A percentile compares a stretch with the other conserved stretches of the same genome.
phyloP scores from a whole-genome alignment of 192 early-diverging fungal species.

The Backusella macrospora region DNA sequence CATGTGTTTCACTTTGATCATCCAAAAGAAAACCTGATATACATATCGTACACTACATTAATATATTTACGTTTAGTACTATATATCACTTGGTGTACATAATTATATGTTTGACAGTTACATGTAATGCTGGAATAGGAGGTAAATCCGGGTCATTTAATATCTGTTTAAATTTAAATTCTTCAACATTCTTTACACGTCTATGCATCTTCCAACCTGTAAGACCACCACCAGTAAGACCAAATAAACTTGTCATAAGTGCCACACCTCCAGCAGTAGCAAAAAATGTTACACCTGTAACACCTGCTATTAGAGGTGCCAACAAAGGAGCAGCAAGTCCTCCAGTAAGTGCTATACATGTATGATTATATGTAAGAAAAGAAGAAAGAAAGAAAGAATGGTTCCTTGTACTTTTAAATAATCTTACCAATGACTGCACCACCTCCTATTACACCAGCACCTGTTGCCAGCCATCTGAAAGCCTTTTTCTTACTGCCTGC shows the following conservation, averaged over 20 bases:
- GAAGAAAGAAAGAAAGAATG: neutral
- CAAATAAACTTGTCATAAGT: slow-evolving; percentile 58
- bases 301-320: slow-evolving; percentile 46
- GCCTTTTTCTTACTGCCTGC: slow-evolving; percentile 50
- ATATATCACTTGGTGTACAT: neutral
- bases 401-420: no score
- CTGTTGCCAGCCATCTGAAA: slow-evolving; percentile 55
- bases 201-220: slow-evolving; percentile 49
- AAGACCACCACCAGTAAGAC: slow-evolving; percentile 57
- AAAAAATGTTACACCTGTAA: slow-evolving; percentile 56
- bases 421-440: slow-evolving; percentile 56
- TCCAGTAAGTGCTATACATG: slow-evolving; percentile 38
- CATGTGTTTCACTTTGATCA: slow-evolving; percentile 35
- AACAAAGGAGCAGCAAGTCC: slow-evolving; percentile 57
- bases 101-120: slow-evolving; percentile 21
- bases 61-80: neutral
- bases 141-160: slow-evolving; percentile 53
- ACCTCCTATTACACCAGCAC: slow-evolving; percentile 54
- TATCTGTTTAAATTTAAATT: slow-evolving; percentile 53
- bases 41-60: slow-evolving; percentile 49
- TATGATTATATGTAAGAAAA: neutral
- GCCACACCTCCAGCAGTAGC: slow-evolving; percentile 57
- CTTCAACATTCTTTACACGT: slow-evolving; percentile 47
- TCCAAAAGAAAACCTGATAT: slow-evolving; percentile 63
- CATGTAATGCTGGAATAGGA: slow-evolving; percentile 55